Percentiles rank a stretch among this genome's conserved stretches.
Evolutionary conservation across 169 alveolate species (phyloP).

Genomic region (Fabrea salina): DNA sequence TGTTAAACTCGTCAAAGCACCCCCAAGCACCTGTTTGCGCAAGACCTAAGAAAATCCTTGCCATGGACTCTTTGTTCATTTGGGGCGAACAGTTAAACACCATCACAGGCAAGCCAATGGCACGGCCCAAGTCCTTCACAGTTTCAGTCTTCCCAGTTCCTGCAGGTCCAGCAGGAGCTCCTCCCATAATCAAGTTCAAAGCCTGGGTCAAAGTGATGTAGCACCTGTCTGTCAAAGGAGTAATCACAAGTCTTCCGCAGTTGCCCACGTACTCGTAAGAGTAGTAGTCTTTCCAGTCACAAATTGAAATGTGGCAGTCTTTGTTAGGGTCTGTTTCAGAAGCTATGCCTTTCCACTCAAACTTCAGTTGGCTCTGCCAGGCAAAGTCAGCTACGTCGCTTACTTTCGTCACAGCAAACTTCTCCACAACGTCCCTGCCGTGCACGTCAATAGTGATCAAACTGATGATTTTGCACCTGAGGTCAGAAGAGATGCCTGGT

Average conservation of each 20-base stretch:
- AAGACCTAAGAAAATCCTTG: constrained; percentile 94
- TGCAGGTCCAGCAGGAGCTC: constrained; percentile 96
- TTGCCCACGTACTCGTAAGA: constrained; percentile 96
- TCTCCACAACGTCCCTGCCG: constrained; percentile 94
- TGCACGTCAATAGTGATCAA: constrained; percentile 97
- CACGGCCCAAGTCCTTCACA: constrained; percentile 79
- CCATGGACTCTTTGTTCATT: constrained; percentile 91
- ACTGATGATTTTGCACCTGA: constrained; percentile 89
- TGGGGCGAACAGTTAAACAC: constrained; percentile 87
- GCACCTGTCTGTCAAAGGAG: constrained; percentile 96
- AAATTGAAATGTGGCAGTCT: constrained; percentile 88
- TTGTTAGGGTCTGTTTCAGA: constrained; percentile 56
- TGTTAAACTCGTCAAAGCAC: constrained; percentile 97
- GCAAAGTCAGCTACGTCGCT: constrained; percentile 87
- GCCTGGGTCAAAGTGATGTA: constrained; percentile 93
- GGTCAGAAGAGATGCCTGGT: constrained; percentile 60
- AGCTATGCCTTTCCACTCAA: constrained; percentile 78
- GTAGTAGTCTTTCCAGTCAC: constrained; percentile 92
- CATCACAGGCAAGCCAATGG: constrained; percentile 81
- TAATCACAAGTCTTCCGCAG: constrained; percentile 92
- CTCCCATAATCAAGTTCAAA: constrained; percentile 91
- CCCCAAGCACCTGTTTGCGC: constrained; percentile 98
- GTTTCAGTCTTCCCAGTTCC: constrained; percentile 71
- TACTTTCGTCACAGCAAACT: constrained; percentile 87
- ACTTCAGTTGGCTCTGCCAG: constrained; percentile 95